These are phyloP conservation scores for Kuraishia cidri DNA, from an alignment of 805 yeast genomes.

Conservation along the genomic window DNA sequence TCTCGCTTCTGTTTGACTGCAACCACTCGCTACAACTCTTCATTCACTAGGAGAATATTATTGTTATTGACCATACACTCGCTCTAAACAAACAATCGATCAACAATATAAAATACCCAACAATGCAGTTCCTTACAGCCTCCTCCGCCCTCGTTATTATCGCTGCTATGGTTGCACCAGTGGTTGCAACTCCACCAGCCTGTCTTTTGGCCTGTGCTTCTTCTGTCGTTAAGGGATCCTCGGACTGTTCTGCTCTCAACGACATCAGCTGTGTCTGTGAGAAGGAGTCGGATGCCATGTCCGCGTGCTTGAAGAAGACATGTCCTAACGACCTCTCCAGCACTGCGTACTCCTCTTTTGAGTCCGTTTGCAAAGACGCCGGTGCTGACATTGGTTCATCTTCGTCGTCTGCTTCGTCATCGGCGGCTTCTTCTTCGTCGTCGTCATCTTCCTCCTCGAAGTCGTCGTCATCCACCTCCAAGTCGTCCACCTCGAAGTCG, in stretches of 20 bases:
- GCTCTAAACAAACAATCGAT: too few relatives aligned
- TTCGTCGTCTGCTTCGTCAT: slow-evolving; percentile 15
- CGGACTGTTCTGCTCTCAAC: slow-evolving; percentile 49
- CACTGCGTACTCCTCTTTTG: slow-evolving; percentile 52
- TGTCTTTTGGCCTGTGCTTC: slow-evolving; percentile 87
- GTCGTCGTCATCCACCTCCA: slow-evolving; percentile 10
- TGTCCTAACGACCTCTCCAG: slow-evolving; percentile 62
- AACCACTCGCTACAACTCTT: too few relatives aligned
- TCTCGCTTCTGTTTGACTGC: too few relatives aligned
- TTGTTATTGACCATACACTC: too few relatives aligned
- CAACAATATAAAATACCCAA: background rate
- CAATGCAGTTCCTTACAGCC: background rate
- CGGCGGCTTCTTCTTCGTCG: slow-evolving; percentile 13
- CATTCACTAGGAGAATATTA: too few relatives aligned
- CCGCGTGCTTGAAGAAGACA: slow-evolving; percentile 51
- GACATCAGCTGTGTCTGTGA: slow-evolving; percentile 65
- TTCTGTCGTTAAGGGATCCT: slow-evolving; percentile 45
- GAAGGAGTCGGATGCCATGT: slow-evolving; percentile 40
- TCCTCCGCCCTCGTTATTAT: slow-evolving; percentile 2
- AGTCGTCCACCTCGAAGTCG: slow-evolving; percentile 5
- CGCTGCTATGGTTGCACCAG: slow-evolving; percentile 18
- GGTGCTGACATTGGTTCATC: slow-evolving; percentile 23
- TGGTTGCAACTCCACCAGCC: slow-evolving; percentile 75
- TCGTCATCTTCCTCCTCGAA: slow-evolving; percentile 15
- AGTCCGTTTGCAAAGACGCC: slow-evolving; percentile 39